These are phyloP conservation scores for Colletotrichum tabaci DNA, from an alignment of 2,329 filamentous ascomycete species.

Conservation along the genomic window DNA sequence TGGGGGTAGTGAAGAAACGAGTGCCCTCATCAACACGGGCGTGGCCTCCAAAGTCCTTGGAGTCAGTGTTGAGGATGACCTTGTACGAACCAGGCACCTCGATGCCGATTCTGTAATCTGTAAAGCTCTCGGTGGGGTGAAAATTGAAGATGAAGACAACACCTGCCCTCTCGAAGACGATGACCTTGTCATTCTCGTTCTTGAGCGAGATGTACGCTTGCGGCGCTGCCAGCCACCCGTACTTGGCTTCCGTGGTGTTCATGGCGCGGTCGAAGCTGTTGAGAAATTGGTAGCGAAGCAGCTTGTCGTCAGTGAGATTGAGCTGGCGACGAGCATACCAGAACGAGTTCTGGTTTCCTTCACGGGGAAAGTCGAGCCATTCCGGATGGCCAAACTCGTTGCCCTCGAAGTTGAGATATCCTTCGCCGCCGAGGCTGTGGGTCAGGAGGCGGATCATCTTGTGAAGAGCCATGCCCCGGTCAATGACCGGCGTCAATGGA, in stretches of 20 bases:
- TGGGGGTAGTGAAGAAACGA: conserved; percentile 91
- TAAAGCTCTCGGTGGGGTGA: conserved; percentile 86
- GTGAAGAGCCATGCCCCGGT: conserved; percentile 92
- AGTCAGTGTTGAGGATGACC: conserved; percentile 87
- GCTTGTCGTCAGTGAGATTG: conserved; percentile 88
- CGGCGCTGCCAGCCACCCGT: conserved; percentile 88
- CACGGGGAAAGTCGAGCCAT: conserved; percentile 98
- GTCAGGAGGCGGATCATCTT: conserved; percentile 98
- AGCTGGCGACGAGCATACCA: conserved; percentile 95
- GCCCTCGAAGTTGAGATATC: conserved; percentile 98
- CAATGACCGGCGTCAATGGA: conserved; percentile 88
- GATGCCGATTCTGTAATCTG: conserved; percentile 92
- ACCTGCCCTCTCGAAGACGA: conserved; percentile 94
- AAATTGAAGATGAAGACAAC: conserved; percentile 98
- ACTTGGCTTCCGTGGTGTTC: conserved; percentile 89
- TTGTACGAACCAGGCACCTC: conserved; percentile 88
- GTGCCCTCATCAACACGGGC: conserved; percentile 84
- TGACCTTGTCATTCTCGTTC: conserved; percentile 92
- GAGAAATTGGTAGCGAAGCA: conserved; percentile 91
- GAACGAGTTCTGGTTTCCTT: conserved; percentile 93
- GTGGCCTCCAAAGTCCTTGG: conserved; percentile 83
- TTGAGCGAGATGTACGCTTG: conserved; percentile 96
- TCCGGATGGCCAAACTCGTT: conserved; percentile 99
- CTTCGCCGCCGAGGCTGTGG: conserved; percentile 92
- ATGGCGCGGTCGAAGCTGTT: conserved; percentile 95